Base-by-base conservation (phyloP, 2,329 filamentous ascomycete genomes). In the Stagonosporopsis vannaccii region DNA sequence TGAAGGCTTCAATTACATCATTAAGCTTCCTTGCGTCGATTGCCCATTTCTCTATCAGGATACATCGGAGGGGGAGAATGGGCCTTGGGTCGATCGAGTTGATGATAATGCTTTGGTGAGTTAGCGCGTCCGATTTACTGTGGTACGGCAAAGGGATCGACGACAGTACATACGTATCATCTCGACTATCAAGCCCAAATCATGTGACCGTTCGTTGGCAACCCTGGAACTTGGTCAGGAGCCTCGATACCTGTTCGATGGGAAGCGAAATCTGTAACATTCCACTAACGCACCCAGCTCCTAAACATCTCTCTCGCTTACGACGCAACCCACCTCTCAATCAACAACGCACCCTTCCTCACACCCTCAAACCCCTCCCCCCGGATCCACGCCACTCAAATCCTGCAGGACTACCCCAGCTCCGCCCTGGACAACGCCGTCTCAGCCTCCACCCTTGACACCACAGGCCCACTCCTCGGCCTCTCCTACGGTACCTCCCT, bases 31-130 rank as follows among this genome's bases (percentile, higher is more conserved):
- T 9, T 75, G 72, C 41, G 26, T 61, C n/a, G 69, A 61, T 23
- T 75, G 72, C 55, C 71, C 72, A 4, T 74, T 70, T 36, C 43
- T 75, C 22, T 68, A 66, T 37, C 69, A 73, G 39, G 70, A 73
- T 52, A 68, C 66, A 1, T 70, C 68, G 0, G 48, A 61, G 23
- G 70, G 68, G 19, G 56, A 41, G 9, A 48, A 71, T 43, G 64
- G 58, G 35, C 59, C 61, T 4, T 75, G 72, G 72, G 51, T 49
- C 22, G 47, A 63, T 39, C 63, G 63, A 26, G 54, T 63, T 17
- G 69, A 73, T 41, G 51, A 65, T 5, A 75, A 71, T 45, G 68
- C 68, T 47, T 49, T 75, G 44, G 26, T 44, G 22, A 12, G 41
- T 43, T 9, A 67, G 70, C 64, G 12, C 25, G 11, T n/a, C 6